These are phyloP conservation scores for Colletotrichum brevisporum DNA, from an alignment of 2,329 filamentous ascomycete species.

Conservation along the genomic window DNA sequence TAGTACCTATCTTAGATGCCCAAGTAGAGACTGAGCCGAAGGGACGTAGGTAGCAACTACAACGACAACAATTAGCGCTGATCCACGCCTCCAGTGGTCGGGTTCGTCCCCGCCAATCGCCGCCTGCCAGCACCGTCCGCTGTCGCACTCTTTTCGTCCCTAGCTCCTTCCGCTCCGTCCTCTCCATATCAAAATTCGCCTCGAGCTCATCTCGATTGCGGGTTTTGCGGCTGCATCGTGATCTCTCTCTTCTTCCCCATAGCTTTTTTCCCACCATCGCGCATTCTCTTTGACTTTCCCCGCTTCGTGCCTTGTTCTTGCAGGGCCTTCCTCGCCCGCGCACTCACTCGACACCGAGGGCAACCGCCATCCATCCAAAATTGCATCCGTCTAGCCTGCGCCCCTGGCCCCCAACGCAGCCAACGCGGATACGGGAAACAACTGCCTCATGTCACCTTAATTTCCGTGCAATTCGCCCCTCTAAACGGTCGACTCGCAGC, in stretches of 20 bases:
- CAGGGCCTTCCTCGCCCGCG: background rate
- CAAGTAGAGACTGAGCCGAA: too few species aligned
- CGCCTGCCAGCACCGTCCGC: conserved; percentile 27
- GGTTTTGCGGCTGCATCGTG: conserved; percentile 26
- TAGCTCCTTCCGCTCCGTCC: conserved; percentile 27
- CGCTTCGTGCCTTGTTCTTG: background rate
- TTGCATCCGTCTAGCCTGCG: too few species aligned
- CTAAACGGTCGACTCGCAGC: conserved; percentile 26
- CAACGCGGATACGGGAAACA: conserved; percentile 27
- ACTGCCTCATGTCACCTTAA: conserved; percentile 39
- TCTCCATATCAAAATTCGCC: conserved; percentile 37
- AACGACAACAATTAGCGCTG: background rate
- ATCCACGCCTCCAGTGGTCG: background rate
- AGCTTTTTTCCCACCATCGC: background rate
- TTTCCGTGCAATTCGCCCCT: conserved; percentile 29
- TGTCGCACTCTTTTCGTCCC: conserved; percentile 16
- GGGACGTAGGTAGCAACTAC: background rate
- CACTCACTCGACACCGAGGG: too few species aligned
- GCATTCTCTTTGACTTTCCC: background rate
- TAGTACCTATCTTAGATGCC: too few species aligned
- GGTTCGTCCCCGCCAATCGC: conserved; percentile 24
- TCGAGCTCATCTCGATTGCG: conserved; percentile 23
- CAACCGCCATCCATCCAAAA: too few species aligned
- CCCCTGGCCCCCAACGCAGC: background rate
- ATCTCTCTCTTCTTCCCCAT: conserved; percentile 10